phyloP scores from a whole-genome alignment of 176 grass and related monocot genomes.

The Calamus simplicifolius region DNA sequence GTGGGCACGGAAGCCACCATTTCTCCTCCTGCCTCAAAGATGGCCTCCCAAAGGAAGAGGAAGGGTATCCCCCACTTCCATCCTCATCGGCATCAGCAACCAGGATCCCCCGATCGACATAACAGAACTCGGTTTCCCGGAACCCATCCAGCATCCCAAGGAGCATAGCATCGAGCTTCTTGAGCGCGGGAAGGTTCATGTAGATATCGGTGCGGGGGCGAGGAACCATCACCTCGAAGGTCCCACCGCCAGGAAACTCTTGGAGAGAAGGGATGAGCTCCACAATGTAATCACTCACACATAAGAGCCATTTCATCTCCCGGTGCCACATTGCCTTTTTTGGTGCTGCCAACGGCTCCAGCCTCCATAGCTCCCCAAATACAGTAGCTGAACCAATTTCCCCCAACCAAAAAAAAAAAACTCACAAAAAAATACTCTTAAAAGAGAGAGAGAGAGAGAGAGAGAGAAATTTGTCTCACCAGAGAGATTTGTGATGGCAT shows the following conservation, averaged over 20 bases:
- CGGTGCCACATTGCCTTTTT: slow-evolving; percentile 80
- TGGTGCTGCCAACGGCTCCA: slow-evolving; percentile 56
- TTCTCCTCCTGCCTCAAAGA: slow-evolving; percentile 28
- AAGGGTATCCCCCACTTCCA: too few species aligned
- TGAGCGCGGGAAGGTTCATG: slow-evolving; percentile 80
- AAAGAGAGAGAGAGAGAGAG: not conserved
- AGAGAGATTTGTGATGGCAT: slow-evolving; percentile 94
- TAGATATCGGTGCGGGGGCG: slow-evolving; percentile 64
- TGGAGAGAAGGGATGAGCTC: slow-evolving; percentile 73
- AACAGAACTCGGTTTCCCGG: slow-evolving; percentile 92
- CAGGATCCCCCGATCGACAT: slow-evolving; percentile 25
- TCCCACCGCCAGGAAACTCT: slow-evolving; percentile 42
- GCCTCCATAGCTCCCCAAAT: slow-evolving; percentile 69
- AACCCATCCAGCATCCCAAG: slow-evolving; percentile 71
- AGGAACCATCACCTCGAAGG: slow-evolving; percentile 65
- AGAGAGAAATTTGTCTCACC: slow-evolving; percentile 20
- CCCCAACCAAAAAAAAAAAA: not conserved
- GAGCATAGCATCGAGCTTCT: slow-evolving; percentile 86
- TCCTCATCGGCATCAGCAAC: too few species aligned
- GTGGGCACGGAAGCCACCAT: slow-evolving; percentile 90
- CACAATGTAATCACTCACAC: slow-evolving; percentile 76
- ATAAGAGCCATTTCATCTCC: slow-evolving; percentile 85
- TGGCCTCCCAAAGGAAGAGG: slow-evolving; percentile 1
- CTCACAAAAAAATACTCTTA: not conserved
- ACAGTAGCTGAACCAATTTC: slow-evolving; percentile 47